Evolutionary conservation across 768 basidiomycete genomes (phyloP), one percentile per base, ranked within the genome.

Genomic region (Boletellus ananiceps): DNA sequence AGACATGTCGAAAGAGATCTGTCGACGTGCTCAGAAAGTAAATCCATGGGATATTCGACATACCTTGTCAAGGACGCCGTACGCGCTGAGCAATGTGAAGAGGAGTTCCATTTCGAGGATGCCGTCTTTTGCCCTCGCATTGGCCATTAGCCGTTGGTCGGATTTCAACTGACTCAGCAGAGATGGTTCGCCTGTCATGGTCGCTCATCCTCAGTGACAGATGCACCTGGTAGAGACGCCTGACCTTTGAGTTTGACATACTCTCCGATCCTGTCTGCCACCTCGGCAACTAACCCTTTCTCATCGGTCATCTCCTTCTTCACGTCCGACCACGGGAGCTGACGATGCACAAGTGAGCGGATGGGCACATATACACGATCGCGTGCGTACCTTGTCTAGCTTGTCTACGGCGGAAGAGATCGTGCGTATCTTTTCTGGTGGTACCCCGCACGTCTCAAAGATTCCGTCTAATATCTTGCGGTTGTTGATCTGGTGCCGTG

Each of bases 371-470:
- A 3, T 36, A 40, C 41, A 9, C 46, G 23, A 25, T 25, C 23
- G 23, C 4, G 23, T 25, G 23, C 1, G 23, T 23, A 88, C 88
- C 81, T 98, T 99, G 77, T 99, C 96, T 11, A 25, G 81, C 67
- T 98, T 99, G 70, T 99, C 96, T 9, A 98, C 95, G 0, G 96
- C 95, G 14, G 91, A 94, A 0, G 93, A 95, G 55, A 98, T 98
- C 13, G 23, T 73, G 5, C 95, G 81, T 42, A 90, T 93, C 71
- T 93, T 96, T 21, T 92, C 91, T 19, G 72, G 59, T 0, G 93
- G 88, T 5, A 99, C 96, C 46, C 96, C 96, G 58, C 94, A 98
- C 2, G 97, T 86, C 62, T 92, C 86, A 61, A 98, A 98, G 51
- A 99, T 87, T 25, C 95, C 96, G 65, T 99, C 96, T 13, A 99